Percentiles rank a stretch among this genome's conserved stretches.
These are phyloP conservation scores for Diaporthe humulicola DNA, from an alignment of 2,329 filamentous ascomycete genomes.

Conservation along the genomic window DNA sequence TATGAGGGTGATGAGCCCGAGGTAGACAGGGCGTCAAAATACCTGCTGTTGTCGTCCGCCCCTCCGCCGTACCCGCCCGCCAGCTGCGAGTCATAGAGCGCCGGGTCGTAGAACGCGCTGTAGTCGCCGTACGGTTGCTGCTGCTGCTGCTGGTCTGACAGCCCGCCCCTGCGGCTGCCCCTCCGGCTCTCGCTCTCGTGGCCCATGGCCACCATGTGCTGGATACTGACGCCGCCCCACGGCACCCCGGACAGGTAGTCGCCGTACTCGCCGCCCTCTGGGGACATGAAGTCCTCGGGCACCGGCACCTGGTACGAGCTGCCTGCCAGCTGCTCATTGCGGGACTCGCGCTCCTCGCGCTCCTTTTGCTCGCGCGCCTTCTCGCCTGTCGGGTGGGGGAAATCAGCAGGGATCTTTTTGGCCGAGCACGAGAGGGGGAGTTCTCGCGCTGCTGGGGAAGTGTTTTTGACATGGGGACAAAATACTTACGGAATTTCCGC, in stretches of 20 bases:
- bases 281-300: slow-evolving; percentile 62
- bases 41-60: slow-evolving; percentile 34
- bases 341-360: slow-evolving; percentile 71
- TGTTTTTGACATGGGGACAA: neutral
- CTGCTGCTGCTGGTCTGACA: slow-evolving; percentile 33
- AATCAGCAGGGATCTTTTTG: neutral
- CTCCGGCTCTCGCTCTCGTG: slow-evolving; percentile 62
- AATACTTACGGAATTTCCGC: slow-evolving; percentile 77
- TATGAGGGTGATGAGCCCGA: slow-evolving; percentile 38
- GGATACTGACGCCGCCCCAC: slow-evolving; percentile 78
- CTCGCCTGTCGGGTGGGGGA: slow-evolving; percentile 66
- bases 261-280: slow-evolving; percentile 52
- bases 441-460: too few species aligned
- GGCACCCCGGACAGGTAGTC: slow-evolving; percentile 75
- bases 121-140: slow-evolving; percentile 12
- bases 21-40: slow-evolving; percentile 38
- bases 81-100: slow-evolving; percentile 33
- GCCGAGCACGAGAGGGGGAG: neutral
- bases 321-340: slow-evolving; percentile 74
- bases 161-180: slow-evolving; percentile 51
- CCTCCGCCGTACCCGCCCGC: slow-evolving; percentile 23
- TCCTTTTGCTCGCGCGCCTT: slow-evolving; percentile 78
- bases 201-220: slow-evolving; percentile 63
- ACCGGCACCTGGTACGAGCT: slow-evolving; percentile 74
- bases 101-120: slow-evolving; percentile 13